A percentile compares a stretch with the other conserved stretches of the same genome.
These are phyloP conservation scores for Chenopodium berlandieri DNA, from an alignment of 148 eudicot species.

Conservation along the genomic window DNA sequence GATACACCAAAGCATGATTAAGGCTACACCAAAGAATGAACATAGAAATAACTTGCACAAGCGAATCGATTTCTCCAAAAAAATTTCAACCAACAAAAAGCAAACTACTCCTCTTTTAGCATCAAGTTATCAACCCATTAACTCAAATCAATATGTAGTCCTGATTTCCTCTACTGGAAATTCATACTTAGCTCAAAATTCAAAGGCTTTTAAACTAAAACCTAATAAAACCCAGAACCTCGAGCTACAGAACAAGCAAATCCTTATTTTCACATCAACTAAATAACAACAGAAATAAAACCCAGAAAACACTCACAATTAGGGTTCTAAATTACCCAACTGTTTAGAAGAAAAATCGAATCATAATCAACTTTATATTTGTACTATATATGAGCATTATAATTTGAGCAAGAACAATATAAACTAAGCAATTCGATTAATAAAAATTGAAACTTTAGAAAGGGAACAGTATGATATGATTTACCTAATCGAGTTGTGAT, in stretches of 20 bases:
- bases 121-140: background rate
- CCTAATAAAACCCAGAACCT: background rate
- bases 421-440: background rate
- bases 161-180: background rate
- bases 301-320: background rate
- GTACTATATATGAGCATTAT: background rate
- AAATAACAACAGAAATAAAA: background rate
- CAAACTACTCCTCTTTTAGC: background rate
- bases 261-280: background rate
- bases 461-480: background rate
- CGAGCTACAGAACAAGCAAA: background rate
- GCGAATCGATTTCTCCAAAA: background rate
- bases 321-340: background rate
- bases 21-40: no score
- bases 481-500: conserved; percentile 60
- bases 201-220: background rate
- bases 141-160: background rate
- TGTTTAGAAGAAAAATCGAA: background rate
- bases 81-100: background rate
- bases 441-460: background rate
- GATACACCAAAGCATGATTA: background rate
- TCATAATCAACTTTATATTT: background rate
- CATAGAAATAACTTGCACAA: no score
- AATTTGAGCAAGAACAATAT: background rate
- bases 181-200: background rate